Conservation (phyloP, 1,284 basidiomycete species). For the Heliocybe sulcata region DNA sequence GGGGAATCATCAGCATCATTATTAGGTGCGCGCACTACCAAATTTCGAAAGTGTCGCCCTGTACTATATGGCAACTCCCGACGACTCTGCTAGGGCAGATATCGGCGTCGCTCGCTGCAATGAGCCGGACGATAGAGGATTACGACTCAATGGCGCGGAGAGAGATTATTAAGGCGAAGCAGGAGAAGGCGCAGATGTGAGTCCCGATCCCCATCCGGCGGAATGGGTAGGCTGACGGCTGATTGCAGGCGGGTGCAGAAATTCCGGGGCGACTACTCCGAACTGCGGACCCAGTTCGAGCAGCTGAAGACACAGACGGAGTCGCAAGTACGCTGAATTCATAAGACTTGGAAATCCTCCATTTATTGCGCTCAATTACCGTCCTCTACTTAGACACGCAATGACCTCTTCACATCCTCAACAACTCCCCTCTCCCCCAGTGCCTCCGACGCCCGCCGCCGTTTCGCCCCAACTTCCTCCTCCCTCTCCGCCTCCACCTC, state of each 20-base stretch:
- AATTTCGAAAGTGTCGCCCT: constrained; percentile 3
- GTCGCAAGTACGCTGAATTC: neutral
- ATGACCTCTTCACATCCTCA: constrained; percentile 34
- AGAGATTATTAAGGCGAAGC: constrained; percentile 90
- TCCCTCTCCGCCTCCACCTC: constrained; percentile 26
- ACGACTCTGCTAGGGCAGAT: constrained; percentile 74
- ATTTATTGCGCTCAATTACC: constrained; percentile 28
- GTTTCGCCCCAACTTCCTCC: constrained; percentile 42
- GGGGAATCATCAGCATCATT: constrained; percentile 78
- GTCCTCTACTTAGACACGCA: constrained; percentile 15
- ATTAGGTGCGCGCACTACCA: constrained; percentile 51
- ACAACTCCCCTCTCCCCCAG: constrained; percentile 37
- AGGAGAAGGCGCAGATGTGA: constrained; percentile 90
- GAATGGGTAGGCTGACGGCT: neutral
- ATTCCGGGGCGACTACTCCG: constrained; percentile 69
- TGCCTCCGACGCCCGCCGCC: constrained; percentile 48
- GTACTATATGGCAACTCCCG: neutral
- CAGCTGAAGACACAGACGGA: constrained; percentile 46
- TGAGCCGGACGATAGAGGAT: constrained; percentile 90
- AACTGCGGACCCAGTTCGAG: constrained; percentile 68
- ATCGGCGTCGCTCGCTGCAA: constrained; percentile 86
- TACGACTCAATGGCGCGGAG: constrained; percentile 94
- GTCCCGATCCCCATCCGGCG: constrained; percentile 15
- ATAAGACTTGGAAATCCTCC: constrained; percentile 10
- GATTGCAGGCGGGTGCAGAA: constrained; percentile 70